Conservation (phyloP, 495 filamentous ascomycete species). For the Talaromyces stipitatus region DNA sequence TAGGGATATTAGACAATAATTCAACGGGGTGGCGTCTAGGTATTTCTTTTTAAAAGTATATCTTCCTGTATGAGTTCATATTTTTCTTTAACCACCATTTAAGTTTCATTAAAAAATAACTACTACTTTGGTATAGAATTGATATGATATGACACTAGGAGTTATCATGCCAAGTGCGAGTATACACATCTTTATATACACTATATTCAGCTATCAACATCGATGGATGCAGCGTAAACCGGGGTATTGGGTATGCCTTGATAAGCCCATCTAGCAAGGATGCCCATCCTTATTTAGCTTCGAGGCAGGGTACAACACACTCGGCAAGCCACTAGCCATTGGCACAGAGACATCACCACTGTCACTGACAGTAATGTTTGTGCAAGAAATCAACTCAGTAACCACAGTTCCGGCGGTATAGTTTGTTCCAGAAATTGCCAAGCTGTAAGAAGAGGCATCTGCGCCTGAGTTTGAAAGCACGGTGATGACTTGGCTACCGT, state of each 20-base stretch:
- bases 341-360: conserved; percentile 26
- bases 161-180: not conserved
- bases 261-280: not conserved
- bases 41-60: no score
- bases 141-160: not conserved
- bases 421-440: conserved; percentile 37
- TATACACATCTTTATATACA: not conserved
- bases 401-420: conserved; percentile 24
- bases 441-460: conserved; percentile 31
- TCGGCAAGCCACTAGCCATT: conserved; percentile 23
- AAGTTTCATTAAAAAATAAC: not conserved
- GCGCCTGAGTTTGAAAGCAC: conserved; percentile 54
- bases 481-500: conserved; percentile 47
- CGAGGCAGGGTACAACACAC: conserved; percentile 17
- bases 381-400: conserved; percentile 41
- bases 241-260: not conserved
- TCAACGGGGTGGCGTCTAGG: no score
- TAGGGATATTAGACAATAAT: no score
- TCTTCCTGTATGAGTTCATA: no score
- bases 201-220: not conserved
- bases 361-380: conserved; percentile 25
- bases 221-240: not conserved
- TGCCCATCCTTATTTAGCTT: not conserved
- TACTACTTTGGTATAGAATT: not conserved
- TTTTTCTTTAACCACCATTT: no score